A percentile compares a stretch with the other conserved stretches of the same genome.
These are phyloP conservation scores for Cordyceps cateniannulata DNA, from an alignment of 2,329 filamentous ascomycete species.

Conservation along the genomic window DNA sequence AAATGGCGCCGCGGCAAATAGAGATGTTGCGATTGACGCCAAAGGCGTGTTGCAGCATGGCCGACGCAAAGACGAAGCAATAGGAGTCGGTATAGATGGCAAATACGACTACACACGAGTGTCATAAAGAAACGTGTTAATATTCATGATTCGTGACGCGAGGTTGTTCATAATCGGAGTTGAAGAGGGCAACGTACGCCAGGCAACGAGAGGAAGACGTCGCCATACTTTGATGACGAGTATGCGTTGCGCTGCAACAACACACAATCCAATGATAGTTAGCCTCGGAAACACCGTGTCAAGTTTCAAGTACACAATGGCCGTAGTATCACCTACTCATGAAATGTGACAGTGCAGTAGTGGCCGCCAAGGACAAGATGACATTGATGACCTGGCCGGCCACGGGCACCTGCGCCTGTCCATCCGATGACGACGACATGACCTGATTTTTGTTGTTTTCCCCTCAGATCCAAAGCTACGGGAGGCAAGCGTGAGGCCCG, in stretches of 20 bases:
- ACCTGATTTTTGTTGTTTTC: background rate
- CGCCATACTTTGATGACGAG: constrained; percentile 32
- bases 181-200: constrained; percentile 29
- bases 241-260: constrained; percentile 29
- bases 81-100: constrained; percentile 55
- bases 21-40: constrained; percentile 44
- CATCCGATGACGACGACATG: constrained; percentile 1
- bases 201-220: constrained; percentile 35
- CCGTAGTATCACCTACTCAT: constrained; percentile 24
- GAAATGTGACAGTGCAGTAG: constrained; percentile 29
- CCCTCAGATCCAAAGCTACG: background rate
- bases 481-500: background rate
- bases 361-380: constrained; percentile 27
- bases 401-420: constrained; percentile 22
- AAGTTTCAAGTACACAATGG: too few relatives aligned
- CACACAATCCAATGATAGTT: background rate
- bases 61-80: constrained; percentile 51
- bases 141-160: background rate
- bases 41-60: constrained; percentile 49
- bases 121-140: background rate
- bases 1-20: constrained; percentile 51
- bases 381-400: constrained; percentile 30
- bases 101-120: constrained; percentile 43
- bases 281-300: background rate
- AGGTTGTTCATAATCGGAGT: background rate